These are phyloP conservation scores for Hypoxylon fuscum DNA, from an alignment of 495 filamentous ascomycete genomes.

Conservation along the genomic window DNA sequence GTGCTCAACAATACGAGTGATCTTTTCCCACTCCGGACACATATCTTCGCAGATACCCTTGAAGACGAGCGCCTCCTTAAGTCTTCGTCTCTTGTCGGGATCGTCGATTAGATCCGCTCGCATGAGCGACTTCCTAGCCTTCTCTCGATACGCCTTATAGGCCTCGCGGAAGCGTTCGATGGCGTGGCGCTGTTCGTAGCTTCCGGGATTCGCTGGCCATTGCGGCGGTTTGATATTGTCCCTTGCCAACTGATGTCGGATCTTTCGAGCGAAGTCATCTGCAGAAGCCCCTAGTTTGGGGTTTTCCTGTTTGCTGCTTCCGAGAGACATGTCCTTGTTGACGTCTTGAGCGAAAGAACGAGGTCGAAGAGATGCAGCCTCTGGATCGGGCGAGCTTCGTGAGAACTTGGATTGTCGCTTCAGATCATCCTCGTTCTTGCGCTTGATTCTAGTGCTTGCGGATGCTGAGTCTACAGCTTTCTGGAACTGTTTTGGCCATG, in stretches of 20 bases:
- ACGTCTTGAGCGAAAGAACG: background rate
- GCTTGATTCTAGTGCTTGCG: conserved; percentile 4
- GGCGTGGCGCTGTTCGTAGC: conserved; percentile 50
- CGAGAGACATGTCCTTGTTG: background rate
- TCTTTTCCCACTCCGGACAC: conserved; percentile 91
- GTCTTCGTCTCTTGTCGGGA: conserved; percentile 80
- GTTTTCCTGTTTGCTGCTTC: background rate
- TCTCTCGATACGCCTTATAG: conserved; percentile 72
- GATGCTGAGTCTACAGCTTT: background rate
- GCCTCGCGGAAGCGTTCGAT: conserved; percentile 56
- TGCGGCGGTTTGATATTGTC: conserved; percentile 55
- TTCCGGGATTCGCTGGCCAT: conserved; percentile 54
- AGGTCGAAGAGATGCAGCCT: conserved; percentile 5
- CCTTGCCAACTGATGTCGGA: conserved; percentile 52
- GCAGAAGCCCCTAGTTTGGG: conserved; percentile 18
- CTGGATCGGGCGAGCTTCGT: conserved; percentile 10
- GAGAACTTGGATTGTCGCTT: conserved; percentile 21
- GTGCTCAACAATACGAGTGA: conserved; percentile 75
- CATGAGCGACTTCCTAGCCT: conserved; percentile 74
- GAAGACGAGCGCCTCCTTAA: conserved; percentile 86
- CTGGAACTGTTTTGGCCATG: conserved; percentile 32
- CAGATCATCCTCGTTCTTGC: conserved; percentile 17
- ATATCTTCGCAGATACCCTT: conserved; percentile 90
- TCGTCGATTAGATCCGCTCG: conserved; percentile 83
- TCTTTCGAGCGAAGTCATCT: conserved; percentile 50